Base-by-base conservation (phyloP, 495 filamentous ascomycete genomes). In the Clohesyomyces aquaticus region DNA sequence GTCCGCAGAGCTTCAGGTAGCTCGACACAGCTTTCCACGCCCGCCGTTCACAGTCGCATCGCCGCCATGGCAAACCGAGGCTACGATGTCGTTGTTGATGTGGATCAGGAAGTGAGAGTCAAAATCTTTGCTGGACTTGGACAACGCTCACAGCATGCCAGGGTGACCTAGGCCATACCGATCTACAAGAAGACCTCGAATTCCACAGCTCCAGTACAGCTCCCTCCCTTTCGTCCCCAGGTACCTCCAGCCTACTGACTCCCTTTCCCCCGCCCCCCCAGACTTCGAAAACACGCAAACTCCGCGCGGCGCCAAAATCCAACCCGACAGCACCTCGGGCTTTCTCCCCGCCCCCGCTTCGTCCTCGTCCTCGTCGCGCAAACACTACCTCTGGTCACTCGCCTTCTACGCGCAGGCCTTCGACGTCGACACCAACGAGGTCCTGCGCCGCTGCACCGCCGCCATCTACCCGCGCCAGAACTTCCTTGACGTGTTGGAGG, bases 381-480 rank as follows among this genome's bases (percentile, higher is more conserved):
- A 96, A 79, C 89, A 89, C 64, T 91, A 84, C 79, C 89, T 97
- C 67, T 98, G 94, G 94, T 87, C 84, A 48, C 75, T 98, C 41
- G 85, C 87, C 59, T 98, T 96, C 81, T 98, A 98, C 80, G 86
- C 92, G 56, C 95, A 93, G 78, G 97, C 89, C 81, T 98, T 98
- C 77, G 94, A 98, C 69, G 93, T 98, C 57, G 93, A 98, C 75
- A 98, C 94, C 41, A 87, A 84, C 66, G 86, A 90, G 55, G 91
- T 98, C 27, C 77, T 96, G 47, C 78, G 83, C 68, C 88, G 94
- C 60, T 96, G 93, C 73, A 82, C 85, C 72, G 88, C 91, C 0
- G 86, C 93, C 22, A 77, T 98, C 25, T 96, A 88, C 77, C 94
- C 95, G 28, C 85, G 91, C 52, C 86, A 86, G 49, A 96, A 96